Evolutionary conservation across 2,329 filamentous ascomycete genomes (phyloP).

Genomic region (Colletotrichum graminicola): DNA sequence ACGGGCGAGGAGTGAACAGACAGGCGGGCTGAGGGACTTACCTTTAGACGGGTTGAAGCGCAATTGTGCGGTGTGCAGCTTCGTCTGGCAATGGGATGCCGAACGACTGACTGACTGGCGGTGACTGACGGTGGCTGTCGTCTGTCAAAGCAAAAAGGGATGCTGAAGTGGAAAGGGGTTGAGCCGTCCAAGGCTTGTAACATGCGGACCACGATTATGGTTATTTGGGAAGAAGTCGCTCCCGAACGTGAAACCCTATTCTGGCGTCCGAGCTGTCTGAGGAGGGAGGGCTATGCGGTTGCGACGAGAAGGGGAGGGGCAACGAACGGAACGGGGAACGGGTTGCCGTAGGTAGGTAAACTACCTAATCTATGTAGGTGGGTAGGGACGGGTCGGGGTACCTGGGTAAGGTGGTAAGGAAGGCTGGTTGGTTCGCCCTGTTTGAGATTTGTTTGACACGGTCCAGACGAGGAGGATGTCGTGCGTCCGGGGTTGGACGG

Average conservation of each 20-base stretch:
- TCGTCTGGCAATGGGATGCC: conserved; percentile 35
- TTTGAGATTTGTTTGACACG: conserved; percentile 43
- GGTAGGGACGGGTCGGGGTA: neutral
- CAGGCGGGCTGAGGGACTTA: conserved; percentile 22
- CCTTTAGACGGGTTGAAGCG: conserved; percentile 30
- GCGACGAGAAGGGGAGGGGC: conserved; percentile 21
- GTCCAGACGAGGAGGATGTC: conserved; percentile 40
- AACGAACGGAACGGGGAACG: conserved; percentile 20
- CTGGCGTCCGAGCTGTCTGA: conserved; percentile 41
- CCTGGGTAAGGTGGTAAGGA: conserved; percentile 13
- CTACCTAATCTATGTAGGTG: no score
- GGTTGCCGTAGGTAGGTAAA: neutral
- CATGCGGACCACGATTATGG: conserved; percentile 31
- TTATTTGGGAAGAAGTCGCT: conserved; percentile 39
- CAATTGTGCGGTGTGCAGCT: conserved; percentile 28
- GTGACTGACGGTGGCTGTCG: conserved; percentile 18
- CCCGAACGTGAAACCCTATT: conserved; percentile 42
- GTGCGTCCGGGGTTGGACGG: conserved; percentile 31
- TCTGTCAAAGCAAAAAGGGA: conserved; percentile 30
- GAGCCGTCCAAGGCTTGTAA: conserved; percentile 30
- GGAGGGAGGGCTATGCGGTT: conserved; percentile 39
- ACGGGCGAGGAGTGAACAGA: conserved; percentile 1
- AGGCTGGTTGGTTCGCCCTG: conserved; percentile 32
- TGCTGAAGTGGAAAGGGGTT: conserved; percentile 26
- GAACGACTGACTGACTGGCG: neutral